phyloP scores from a whole-genome alignment of 257 asterid species.

The Datura wrightii region DNA sequence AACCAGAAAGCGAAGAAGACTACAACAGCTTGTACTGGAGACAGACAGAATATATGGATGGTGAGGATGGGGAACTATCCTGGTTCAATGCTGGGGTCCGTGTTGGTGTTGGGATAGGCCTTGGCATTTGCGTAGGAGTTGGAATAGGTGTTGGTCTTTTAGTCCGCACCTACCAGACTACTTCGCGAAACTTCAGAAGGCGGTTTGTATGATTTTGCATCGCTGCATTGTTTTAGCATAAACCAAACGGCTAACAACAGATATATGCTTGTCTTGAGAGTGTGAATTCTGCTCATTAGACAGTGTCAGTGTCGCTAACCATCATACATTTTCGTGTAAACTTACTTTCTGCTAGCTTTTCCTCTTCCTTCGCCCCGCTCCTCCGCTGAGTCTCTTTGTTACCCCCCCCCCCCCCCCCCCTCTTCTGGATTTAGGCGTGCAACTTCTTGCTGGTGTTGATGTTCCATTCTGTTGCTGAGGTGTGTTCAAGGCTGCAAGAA shows the following conservation, averaged over 20 bases:
- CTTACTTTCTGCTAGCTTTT: background rate
- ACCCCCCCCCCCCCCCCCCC: background rate
- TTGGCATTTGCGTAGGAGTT: conserved; percentile 47
- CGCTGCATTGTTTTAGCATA: conserved; percentile 12
- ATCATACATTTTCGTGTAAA: conserved; percentile 18
- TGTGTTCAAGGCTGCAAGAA: background rate
- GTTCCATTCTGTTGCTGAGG: conserved; percentile 25
- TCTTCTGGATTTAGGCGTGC: background rate
- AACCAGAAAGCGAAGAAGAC: conserved; percentile 52
- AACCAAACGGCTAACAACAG: conserved; percentile 28
- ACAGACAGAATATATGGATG: conserved; percentile 42
- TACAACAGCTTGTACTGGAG: conserved; percentile 48
- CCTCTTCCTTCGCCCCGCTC: background rate
- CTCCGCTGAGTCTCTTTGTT: background rate
- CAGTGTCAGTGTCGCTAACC: background rate
- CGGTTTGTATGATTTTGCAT: conserved; percentile 48
- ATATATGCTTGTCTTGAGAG: conserved; percentile 29
- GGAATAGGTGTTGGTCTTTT: conserved; percentile 49
- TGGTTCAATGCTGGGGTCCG: conserved; percentile 48
- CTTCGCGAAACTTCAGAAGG: conserved; percentile 61
- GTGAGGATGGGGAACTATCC: conserved; percentile 50
- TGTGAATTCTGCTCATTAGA: conserved; percentile 8
- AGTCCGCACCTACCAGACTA: conserved; percentile 43
- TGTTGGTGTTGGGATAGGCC: conserved; percentile 50
- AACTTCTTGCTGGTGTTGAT: background rate